phyloP scores from a whole-genome alignment of 2,329 filamentous ascomycete genomes.

The Calonectria multiphialidica region DNA sequence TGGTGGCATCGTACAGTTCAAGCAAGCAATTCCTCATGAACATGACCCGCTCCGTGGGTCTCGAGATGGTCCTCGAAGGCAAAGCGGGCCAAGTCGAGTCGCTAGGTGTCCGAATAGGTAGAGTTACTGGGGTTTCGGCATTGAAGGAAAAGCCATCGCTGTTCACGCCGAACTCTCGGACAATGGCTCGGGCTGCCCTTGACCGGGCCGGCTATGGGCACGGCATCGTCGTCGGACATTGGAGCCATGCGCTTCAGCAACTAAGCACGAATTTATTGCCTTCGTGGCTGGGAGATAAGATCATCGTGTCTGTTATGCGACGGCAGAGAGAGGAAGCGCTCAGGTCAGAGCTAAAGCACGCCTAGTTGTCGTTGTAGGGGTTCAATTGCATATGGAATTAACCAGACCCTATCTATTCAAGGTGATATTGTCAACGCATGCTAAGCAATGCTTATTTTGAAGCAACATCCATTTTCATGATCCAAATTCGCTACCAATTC shows the following conservation, averaged over 20 bases:
- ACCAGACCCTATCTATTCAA: too few relatives aligned
- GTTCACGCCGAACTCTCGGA: neutral
- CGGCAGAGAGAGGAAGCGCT: neutral
- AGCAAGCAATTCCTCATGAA: conserved; percentile 1
- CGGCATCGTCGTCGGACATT: neutral
- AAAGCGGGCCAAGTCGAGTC: neutral
- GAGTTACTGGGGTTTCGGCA: neutral
- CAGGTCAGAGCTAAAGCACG: neutral
- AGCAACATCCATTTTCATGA: too few relatives aligned
- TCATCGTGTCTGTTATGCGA: neutral
- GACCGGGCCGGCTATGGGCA: neutral
- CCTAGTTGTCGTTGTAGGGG: neutral
- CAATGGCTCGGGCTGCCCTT: neutral
- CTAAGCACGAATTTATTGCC: neutral
- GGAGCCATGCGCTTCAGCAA: neutral
- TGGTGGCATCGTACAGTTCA: neutral
- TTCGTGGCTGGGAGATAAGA: neutral
- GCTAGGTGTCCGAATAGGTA: neutral
- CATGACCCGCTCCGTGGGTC: neutral
- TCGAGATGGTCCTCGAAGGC: neutral
- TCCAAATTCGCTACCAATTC: too few relatives aligned
- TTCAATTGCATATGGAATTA: too few relatives aligned
- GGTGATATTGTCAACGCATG: too few relatives aligned
- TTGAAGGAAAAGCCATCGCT: neutral
- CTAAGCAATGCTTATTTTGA: too few relatives aligned